phyloP scores from a whole-genome alignment of 306 rosid genomes.

The Rosa rugosa region DNA sequence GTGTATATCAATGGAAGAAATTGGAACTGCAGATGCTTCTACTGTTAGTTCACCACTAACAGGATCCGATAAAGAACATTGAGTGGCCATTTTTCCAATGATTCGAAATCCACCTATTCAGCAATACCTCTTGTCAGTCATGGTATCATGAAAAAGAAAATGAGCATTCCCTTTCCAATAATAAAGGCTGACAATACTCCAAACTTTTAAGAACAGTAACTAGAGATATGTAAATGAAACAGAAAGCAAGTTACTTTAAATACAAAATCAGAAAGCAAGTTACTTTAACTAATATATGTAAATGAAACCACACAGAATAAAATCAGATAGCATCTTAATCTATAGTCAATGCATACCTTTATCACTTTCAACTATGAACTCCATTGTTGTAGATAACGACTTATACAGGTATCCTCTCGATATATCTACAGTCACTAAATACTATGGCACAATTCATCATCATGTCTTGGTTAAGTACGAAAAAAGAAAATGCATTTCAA shows the following conservation, averaged over 20 bases:
- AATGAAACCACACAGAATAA: constrained; percentile 6
- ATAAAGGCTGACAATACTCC: constrained; percentile 5
- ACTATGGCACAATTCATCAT: constrained; percentile 55
- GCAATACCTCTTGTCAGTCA: constrained; percentile 29
- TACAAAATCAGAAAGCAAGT: constrained; percentile 19
- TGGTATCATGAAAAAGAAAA: constrained; percentile 2
- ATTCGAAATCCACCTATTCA: constrained; percentile 83
- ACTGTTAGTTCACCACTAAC: constrained; percentile 78
- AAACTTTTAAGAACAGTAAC: not conserved
- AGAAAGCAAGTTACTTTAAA: not conserved
- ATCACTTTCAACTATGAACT: constrained; percentile 86
- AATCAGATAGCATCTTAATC: not conserved
- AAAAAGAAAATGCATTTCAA: constrained; percentile 4
- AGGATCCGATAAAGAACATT: constrained; percentile 69
- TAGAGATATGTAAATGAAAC: not conserved
- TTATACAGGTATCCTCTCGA: constrained; percentile 82
- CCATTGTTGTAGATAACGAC: constrained; percentile 73
- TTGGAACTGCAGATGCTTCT: constrained; percentile 86
- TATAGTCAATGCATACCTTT: constrained; percentile 41
- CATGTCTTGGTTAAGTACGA: constrained; percentile 19
- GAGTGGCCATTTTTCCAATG: constrained; percentile 80
- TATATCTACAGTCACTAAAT: constrained; percentile 75
- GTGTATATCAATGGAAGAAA: constrained; percentile 71
- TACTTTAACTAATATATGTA: constrained; percentile 5
- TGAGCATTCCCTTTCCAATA: not conserved